phyloP scores from a whole-genome alignment of 225 moss, liverwort and hornwort genomes.

The Marchantia polymorpha region DNA sequence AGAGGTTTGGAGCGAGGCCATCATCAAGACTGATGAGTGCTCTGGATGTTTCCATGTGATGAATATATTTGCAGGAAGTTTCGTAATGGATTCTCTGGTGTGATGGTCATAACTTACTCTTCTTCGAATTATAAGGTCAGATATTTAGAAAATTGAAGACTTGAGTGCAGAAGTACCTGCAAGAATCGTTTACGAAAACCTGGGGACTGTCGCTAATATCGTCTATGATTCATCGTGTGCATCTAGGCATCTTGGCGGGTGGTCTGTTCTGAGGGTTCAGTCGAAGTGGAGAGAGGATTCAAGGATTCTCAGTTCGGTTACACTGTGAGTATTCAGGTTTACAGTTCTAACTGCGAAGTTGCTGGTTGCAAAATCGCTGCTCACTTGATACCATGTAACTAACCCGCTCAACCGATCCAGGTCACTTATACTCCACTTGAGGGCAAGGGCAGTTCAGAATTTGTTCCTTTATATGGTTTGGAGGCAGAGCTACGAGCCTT shows the following conservation, averaged over 20 bases:
- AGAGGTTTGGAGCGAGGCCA: not conserved
- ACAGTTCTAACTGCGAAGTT: no score
- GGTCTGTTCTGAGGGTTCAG: conserved; percentile 65
- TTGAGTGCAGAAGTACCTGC: not conserved
- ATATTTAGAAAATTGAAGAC: not conserved
- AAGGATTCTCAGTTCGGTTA: conserved; percentile 60
- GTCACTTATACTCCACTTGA: conserved; percentile 27
- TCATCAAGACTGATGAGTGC: not conserved
- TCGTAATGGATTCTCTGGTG: conserved; percentile 76
- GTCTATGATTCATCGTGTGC: not conserved
- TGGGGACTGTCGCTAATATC: not conserved
- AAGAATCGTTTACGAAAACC: not conserved
- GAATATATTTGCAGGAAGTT: conserved; percentile 42
- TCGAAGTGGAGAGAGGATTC: conserved; percentile 71
- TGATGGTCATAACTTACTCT: conserved; percentile 78
- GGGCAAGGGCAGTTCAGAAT: conserved; percentile 23
- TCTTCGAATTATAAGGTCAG: conserved; percentile 60
- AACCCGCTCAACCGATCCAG: conserved; percentile 19
- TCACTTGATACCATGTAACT: no score
- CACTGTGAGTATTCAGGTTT: conserved; percentile 31
- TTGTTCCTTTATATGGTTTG: conserved; percentile 34
- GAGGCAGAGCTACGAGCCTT: conserved; percentile 34
- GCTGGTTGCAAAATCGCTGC: no score
- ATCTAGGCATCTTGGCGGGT: conserved; percentile 76
- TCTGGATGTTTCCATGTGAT: not conserved